Evolutionary conservation across 768 basidiomycete species (phyloP).

Genomic region (Atractiella rhizophila): DNA sequence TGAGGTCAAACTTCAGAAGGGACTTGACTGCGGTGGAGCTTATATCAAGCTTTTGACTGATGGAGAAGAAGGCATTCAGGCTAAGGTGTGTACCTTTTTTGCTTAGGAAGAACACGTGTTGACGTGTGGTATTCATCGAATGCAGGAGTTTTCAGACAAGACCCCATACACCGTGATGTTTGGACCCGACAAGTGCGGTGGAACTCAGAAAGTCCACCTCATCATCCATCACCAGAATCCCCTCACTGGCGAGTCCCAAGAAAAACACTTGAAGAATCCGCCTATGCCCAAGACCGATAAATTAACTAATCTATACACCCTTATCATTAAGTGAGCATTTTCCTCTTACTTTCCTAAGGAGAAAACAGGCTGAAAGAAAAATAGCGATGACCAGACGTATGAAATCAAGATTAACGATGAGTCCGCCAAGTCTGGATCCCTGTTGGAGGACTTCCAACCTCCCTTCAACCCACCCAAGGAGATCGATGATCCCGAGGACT

Average conservation of each 20-base stretch:
- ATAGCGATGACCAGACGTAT: slow-evolving; percentile 76
- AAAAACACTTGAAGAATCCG: slow-evolving; percentile 71
- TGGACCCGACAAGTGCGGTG: slow-evolving; percentile 48
- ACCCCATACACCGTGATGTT: slow-evolving; percentile 58
- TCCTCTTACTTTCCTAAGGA: not conserved
- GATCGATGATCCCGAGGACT: slow-evolving; percentile 77
- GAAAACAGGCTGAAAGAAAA: not conserved
- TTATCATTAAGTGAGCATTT: slow-evolving; percentile 53
- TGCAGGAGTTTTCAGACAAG: slow-evolving; percentile 77
- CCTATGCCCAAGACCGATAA: slow-evolving; percentile 72
- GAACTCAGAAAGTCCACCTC: slow-evolving; percentile 58
- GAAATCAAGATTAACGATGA: slow-evolving; percentile 75
- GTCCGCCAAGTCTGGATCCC: slow-evolving; percentile 45
- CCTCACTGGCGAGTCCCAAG: slow-evolving; percentile 70
- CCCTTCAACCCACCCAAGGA: slow-evolving; percentile 75
- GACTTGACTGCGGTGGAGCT: slow-evolving; percentile 95
- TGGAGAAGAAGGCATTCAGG: slow-evolving; percentile 20
- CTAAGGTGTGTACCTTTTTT: slow-evolving; percentile 3
- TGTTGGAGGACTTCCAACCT: slow-evolving; percentile 82
- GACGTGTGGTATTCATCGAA: slow-evolving; percentile 59
- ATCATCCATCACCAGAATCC: slow-evolving; percentile 98
- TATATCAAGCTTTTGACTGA: slow-evolving; percentile 70
- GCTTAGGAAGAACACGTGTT: not conserved
- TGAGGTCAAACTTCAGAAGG: slow-evolving; percentile 95
- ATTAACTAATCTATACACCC: slow-evolving; percentile 77